Evolutionary conservation across 345 rosid species (phyloP).

Genomic region (Lumnitzera littorea): DNA sequence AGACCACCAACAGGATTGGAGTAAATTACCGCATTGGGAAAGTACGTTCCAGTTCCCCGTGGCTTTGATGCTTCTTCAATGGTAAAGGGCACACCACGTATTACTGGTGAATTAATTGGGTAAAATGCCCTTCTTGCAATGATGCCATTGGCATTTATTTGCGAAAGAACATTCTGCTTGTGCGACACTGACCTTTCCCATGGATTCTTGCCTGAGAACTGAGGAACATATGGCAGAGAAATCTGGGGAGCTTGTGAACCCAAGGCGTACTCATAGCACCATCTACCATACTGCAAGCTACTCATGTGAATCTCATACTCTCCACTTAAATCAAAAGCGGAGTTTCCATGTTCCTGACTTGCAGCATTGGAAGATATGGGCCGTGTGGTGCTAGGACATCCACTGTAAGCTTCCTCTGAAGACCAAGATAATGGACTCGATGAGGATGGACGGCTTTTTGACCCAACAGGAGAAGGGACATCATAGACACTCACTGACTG

Average conservation of each 20-base stretch:
- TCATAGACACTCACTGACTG: slow-evolving; percentile 20
- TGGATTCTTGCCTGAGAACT: slow-evolving; percentile 38
- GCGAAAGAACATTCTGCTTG: slow-evolving; percentile 28
- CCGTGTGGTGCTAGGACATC: slow-evolving; percentile 15
- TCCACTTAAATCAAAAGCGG: slow-evolving; percentile 56
- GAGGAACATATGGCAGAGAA: slow-evolving; percentile 34
- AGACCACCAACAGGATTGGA: not conserved
- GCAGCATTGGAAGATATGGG: slow-evolving; percentile 20
- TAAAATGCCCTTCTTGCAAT: slow-evolving; percentile 36
- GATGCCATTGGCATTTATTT: slow-evolving; percentile 39
- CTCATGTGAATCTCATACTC: slow-evolving; percentile 39
- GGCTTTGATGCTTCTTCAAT: slow-evolving; percentile 65
- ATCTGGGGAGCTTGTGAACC: slow-evolving; percentile 34
- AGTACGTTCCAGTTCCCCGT: slow-evolving; percentile 85
- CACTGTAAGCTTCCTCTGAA: slow-evolving; percentile 37
- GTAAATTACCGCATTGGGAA: slow-evolving; percentile 24
- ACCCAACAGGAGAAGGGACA: slow-evolving; percentile 27
- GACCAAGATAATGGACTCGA: slow-evolving; percentile 26
- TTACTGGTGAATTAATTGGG: slow-evolving; percentile 36
- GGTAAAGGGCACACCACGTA: slow-evolving; percentile 40
- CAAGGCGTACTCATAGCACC: slow-evolving; percentile 34
- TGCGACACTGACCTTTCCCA: slow-evolving; percentile 57
- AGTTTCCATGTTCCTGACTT: slow-evolving; percentile 22
- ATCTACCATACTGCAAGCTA: slow-evolving; percentile 38
- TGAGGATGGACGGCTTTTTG: slow-evolving; percentile 18